Base-by-base conservation (phyloP, 2,329 filamentous ascomycete species). In the Fusarium tricinctum region DNA sequence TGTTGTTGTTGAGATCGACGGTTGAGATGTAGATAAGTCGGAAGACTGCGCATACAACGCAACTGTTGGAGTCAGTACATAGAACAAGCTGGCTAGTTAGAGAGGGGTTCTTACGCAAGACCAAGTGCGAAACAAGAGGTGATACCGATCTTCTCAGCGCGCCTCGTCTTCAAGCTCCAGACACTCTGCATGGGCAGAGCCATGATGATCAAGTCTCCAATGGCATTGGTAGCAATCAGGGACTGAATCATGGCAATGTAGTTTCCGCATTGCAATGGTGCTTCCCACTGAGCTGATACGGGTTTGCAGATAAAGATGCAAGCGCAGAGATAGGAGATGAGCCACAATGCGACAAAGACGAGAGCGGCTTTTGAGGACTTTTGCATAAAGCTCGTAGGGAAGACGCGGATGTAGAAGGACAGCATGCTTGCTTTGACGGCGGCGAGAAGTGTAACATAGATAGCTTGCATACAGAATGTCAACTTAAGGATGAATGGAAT, bases 281-380 rank as follows among this genome's bases (percentile, higher is more conserved):
- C 75, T 9, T 81, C 76, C 82, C 82, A 85, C 3, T 81, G 75
- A 56, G 80, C 82, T 8, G 78, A 69, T 8, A 85, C 76, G 0
- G 83, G 83, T 0, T 75, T 77, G 73, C 83, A 85, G 43, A 83
- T 78, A 70, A 85, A 85, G 55, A 84, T 78, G 70, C 68, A 75
- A 5, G 73, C 50, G 8, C 76, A 79, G 17, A 84, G 73, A 49
- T 80, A 81, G 19, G 79, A 77, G 44, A 83, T 77, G n/a, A 76
- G 72, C 82, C 83, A 85, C 32, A 72, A 65, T 35, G 79, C 73
- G 15, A 80, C 76, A 8, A 84, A 77, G 22, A 50, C 56, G 5
- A 79, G 78, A 8, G 82, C 71, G 7, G 73, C 69, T 39, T 74
- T 75, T 26, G 76, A 76, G 5, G 75, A 69, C 1, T 40, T 53